These are phyloP conservation scores for Byssoonygena ceratinophila DNA, from an alignment of 2,329 filamentous ascomycete genomes.

Conservation along the genomic window DNA sequence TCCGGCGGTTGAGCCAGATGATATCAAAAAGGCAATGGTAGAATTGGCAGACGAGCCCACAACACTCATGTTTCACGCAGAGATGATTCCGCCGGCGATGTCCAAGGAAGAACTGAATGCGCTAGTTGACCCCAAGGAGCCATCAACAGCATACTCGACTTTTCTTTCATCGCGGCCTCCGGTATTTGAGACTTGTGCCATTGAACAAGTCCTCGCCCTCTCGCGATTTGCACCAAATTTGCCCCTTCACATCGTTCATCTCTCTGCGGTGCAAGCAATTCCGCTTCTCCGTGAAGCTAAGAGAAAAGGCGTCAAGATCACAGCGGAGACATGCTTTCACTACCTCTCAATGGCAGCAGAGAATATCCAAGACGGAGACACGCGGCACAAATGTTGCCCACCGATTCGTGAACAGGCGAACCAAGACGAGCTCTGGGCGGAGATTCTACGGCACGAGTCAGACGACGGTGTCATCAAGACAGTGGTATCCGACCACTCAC, in stretches of 20 bases:
- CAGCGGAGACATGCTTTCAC: conserved; percentile 91
- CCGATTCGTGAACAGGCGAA: conserved; percentile 75
- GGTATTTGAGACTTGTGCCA: conserved; percentile 80
- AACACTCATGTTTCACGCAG: conserved; percentile 97
- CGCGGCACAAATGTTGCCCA: conserved; percentile 88
- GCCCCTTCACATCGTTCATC: conserved; percentile 84
- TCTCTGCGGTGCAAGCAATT: conserved; percentile 81
- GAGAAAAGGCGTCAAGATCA: conserved; percentile 66
- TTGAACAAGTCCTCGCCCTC: conserved; percentile 74
- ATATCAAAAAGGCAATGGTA: conserved; percentile 69
- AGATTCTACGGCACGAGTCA: conserved; percentile 50
- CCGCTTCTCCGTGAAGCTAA: conserved; percentile 68
- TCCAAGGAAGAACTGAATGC: conserved; percentile 48
- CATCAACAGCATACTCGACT: conserved; percentile 68
- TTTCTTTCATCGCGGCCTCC: conserved; percentile 87
- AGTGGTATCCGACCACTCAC: conserved; percentile 89
- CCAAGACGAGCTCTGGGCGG: conserved; percentile 77
- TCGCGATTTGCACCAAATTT: conserved; percentile 70
- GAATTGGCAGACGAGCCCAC: conserved; percentile 72
- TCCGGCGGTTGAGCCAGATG: conserved; percentile 69
- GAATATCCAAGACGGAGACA: conserved; percentile 72
- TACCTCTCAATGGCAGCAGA: conserved; percentile 80
- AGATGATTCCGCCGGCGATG: conserved; percentile 75
- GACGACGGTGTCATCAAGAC: conserved; percentile 74
- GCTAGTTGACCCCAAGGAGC: conserved; percentile 45